These are phyloP conservation scores for Scytalidium sp. DNA, from an alignment of 2,329 filamentous ascomycete genomes.

Conservation along the genomic window DNA sequence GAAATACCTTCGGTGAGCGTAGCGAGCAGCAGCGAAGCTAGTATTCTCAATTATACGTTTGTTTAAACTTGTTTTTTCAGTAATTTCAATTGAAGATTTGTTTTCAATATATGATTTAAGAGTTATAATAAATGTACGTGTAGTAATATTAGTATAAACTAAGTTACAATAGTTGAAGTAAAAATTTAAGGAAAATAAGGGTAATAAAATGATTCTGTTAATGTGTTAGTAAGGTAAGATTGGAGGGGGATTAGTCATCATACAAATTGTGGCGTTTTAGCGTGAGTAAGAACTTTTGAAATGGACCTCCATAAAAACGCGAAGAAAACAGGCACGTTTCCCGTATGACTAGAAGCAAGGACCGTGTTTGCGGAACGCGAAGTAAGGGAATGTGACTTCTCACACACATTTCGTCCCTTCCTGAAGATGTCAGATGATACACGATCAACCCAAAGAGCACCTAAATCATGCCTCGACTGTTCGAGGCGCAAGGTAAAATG, in stretches of 20 bases:
- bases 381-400: too few species aligned
- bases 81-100: not conserved
- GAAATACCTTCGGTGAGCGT: too few species aligned
- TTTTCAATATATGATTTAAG: not conserved
- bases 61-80: not conserved
- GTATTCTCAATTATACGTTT: not conserved
- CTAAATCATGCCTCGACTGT: constrained; percentile 20
- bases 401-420: too few species aligned
- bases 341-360: too few species aligned
- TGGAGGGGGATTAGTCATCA: not conserved
- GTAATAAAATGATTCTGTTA: not conserved
- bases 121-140: not conserved
- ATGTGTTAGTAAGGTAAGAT: not conserved
- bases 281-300: not conserved
- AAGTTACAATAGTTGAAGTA: not conserved
- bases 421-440: too few species aligned
- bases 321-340: too few species aligned
- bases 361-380: too few species aligned
- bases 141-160: not conserved
- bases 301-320: not conserved
- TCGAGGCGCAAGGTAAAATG: constrained; percentile 22
- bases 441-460: constrained; percentile 17
- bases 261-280: not conserved
- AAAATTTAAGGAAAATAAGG: not conserved
- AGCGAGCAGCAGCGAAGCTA: too few species aligned